Evolutionary conservation across 345 rosid species (phyloP).

Genomic region (Hypericum androsaemum): DNA sequence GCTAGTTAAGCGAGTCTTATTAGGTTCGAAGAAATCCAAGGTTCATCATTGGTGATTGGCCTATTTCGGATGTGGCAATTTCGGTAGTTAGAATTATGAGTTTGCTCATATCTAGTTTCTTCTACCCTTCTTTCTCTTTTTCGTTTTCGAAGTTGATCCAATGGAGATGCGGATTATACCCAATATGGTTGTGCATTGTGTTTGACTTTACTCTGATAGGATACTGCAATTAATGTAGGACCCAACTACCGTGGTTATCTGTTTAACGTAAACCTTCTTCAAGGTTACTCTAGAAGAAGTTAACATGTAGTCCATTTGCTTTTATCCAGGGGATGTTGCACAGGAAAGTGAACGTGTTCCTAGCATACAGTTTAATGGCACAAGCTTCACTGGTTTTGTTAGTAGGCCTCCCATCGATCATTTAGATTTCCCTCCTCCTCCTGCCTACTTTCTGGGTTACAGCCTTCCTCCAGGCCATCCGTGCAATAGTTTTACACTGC

Average conservation of each 20-base stretch:
- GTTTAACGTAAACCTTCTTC: neutral
- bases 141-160: too few species aligned
- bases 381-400: slow-evolving; percentile 13
- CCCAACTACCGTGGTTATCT: too few species aligned
- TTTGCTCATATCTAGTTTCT: too few species aligned
- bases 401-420: slow-evolving; percentile 19
- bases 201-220: too few species aligned
- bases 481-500: slow-evolving; percentile 74
- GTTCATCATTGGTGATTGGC: too few species aligned
- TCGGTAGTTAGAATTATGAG: too few species aligned
- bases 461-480: slow-evolving; percentile 90
- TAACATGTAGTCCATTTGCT: neutral
- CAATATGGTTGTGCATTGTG: too few species aligned
- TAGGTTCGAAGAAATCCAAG: neutral
- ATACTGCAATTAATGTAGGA: too few species aligned
- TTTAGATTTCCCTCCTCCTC: slow-evolving; percentile 38
- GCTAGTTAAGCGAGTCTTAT: neutral
- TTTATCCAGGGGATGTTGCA: slow-evolving; percentile 60
- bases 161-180: too few species aligned
- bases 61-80: too few species aligned
- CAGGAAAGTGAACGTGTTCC: slow-evolving; percentile 35
- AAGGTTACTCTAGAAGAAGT: neutral
- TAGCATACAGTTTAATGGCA: slow-evolving; percentile 33
- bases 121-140: too few species aligned
- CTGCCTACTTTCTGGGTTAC: slow-evolving; percentile 75